phyloP scores from a whole-genome alignment of 1,284 basidiomycete genomes.

The Austropuccinia psidii region DNA sequence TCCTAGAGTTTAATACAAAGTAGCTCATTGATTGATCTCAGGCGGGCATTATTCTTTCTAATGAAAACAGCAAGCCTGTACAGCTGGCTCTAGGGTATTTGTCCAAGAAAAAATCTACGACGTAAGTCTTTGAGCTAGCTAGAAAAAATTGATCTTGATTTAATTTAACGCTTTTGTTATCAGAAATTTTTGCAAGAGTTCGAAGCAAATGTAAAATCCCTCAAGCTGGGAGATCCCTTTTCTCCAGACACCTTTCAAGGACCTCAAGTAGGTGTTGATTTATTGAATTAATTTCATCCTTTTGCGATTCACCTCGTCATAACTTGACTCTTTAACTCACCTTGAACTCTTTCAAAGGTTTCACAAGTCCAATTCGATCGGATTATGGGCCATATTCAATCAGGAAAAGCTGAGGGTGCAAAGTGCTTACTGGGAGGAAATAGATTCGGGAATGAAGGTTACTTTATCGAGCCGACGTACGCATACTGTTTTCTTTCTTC shows the following conservation, averaged over 20 bases:
- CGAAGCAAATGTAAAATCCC: constrained; percentile 54
- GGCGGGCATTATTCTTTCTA: background rate
- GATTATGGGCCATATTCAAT: constrained; percentile 79
- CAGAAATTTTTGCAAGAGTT: constrained; percentile 61
- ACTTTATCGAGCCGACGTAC: constrained; percentile 51
- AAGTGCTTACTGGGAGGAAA: constrained; percentile 68
- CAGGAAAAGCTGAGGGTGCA: constrained; percentile 76
- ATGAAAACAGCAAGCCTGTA: constrained; percentile 65
- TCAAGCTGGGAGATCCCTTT: constrained; percentile 75
- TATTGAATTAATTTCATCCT: no score
- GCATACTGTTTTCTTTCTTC: background rate
- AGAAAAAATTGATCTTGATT: background rate
- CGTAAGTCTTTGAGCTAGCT: no score
- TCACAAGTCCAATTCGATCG: constrained; percentile 66
- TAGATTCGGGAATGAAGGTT: constrained; percentile 60
- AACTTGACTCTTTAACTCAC: no score
- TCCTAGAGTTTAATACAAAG: no score
- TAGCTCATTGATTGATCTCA: no score
- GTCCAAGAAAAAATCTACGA: constrained; percentile 60
- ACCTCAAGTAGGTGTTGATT: no score
- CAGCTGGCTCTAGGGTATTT: constrained; percentile 77
- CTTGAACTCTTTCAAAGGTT: no score
- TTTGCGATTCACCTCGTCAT: no score
- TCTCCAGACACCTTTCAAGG: constrained; percentile 63
- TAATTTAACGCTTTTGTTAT: constrained; percentile 36